A percentile compares a stretch with the other conserved stretches of the same genome.
Conservation (phyloP, 768 basidiomycete species). For the Boletus pseudo-olivaceus region DNA sequence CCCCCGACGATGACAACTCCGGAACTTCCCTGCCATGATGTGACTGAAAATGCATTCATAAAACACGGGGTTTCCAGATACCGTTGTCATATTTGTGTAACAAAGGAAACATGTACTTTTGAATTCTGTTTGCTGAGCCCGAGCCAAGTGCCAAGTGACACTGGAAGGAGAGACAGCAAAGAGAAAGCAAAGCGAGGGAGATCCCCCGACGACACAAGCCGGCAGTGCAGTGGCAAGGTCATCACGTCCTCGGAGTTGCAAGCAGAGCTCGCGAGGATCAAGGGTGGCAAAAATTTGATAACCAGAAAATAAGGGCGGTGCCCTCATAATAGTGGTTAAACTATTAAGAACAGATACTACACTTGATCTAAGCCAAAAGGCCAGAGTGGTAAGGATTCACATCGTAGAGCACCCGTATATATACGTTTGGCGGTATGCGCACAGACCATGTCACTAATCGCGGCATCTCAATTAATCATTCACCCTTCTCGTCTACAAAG, state of each 20-base stretch:
- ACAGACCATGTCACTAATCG: slow-evolving; percentile 14
- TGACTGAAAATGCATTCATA: too few relatives aligned
- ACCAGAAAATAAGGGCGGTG: slow-evolving; percentile 53
- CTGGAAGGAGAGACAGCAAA: slow-evolving; percentile 2
- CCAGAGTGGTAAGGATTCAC: slow-evolving; percentile 30
- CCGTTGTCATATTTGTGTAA: too few relatives aligned
- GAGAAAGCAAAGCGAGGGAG: slow-evolving; percentile 8
- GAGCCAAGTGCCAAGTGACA: not conserved
- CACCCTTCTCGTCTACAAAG: slow-evolving; percentile 34
- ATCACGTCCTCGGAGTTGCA: slow-evolving; percentile 39
- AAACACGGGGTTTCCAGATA: too few relatives aligned
- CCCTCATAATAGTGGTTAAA: slow-evolving; percentile 55
- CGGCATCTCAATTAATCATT: not conserved
- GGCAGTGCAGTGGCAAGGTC: slow-evolving; percentile 38
- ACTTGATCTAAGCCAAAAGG: slow-evolving; percentile 72
- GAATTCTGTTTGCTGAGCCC: slow-evolving; percentile 15
- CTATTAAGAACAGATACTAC: slow-evolving; percentile 74
- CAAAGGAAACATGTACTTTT: too few relatives aligned
- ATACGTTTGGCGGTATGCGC: slow-evolving; percentile 7
- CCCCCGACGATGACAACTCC: not conserved
- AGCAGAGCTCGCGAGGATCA: slow-evolving; percentile 36
- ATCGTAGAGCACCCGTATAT: not conserved
- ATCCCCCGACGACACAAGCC: slow-evolving; percentile 67
- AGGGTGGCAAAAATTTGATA: slow-evolving; percentile 40
- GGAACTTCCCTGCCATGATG: too few relatives aligned